Base-by-base conservation (phyloP, 805 yeast genomes). In the Candida schatavii region DNA sequence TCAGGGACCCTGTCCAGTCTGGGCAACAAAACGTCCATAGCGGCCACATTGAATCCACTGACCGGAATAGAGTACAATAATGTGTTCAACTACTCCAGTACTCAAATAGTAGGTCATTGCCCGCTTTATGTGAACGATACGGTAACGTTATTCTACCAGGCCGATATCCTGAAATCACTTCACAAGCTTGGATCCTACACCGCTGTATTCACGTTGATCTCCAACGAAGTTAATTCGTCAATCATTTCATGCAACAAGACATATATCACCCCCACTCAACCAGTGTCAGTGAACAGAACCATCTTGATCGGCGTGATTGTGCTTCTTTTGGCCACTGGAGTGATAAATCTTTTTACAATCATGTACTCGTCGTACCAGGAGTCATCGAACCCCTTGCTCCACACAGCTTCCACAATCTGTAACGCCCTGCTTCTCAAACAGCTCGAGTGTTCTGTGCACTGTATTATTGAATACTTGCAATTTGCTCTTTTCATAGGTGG, bases 291-390 rank as follows among this genome's bases (percentile, higher is more conserved):
- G 14, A 57, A 67, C 3, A 39, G 47, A 6, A 49, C 66, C n/a
- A 57, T 77, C 4, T 55, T 70, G 20, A 51, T 56, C 4, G 72
- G 74, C 5, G 61, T 77, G 4, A 51, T 66, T 1, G 57, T 59
- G 13, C 61, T 72, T 15, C 56, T 77, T 5, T 52, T 73, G 2
- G 61, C 63, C 3, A 56, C 82, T 4, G 65, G 67, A n/a, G 43
- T 63, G 2, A 47, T 75, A 20, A 67, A 77, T 28, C 46, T 64
- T 28, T 54, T 74, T 44, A 62, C 70, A 5, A 60, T 72, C 38
- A 74, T 63, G n/a, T 59, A 52, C 41, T 68, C 85, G 29, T 81
- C 85, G 0, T 76, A 72, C 53, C 81, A 75, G 62, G 88, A 80
- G 60, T 61, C 85, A 23, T 54, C 73, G 35, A 68, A 77, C 47